Percentiles rank a stretch among this genome's conserved stretches.
Conservation (phyloP, 2,329 filamentous ascomycete genomes). For the Xylariaceae sp. region DNA sequence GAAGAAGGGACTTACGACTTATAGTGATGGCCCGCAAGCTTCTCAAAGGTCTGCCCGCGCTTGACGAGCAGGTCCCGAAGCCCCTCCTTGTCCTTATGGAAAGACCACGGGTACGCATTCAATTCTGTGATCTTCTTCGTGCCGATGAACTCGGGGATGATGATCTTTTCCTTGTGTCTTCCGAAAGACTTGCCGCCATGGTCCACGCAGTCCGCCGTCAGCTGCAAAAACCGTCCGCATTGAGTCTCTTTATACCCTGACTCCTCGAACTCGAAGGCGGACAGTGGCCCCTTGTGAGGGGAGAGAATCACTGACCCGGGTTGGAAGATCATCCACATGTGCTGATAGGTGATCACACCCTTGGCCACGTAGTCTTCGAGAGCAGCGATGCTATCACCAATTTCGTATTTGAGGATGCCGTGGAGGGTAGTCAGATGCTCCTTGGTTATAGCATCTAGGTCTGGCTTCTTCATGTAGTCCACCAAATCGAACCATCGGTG, state of each 20-base stretch:
- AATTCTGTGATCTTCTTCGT: slow-evolving; percentile 40
- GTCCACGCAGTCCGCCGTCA: slow-evolving; percentile 40
- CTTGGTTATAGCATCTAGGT: slow-evolving; percentile 31
- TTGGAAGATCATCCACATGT: slow-evolving; percentile 49
- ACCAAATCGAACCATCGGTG: slow-evolving; percentile 57
- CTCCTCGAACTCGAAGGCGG: slow-evolving; percentile 34
- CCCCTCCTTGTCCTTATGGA: slow-evolving; percentile 35
- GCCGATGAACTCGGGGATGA: slow-evolving; percentile 40
- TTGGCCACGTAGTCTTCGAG: slow-evolving; percentile 49
- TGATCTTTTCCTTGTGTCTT: slow-evolving; percentile 29
- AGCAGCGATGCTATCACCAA: slow-evolving; percentile 45
- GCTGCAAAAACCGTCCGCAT: slow-evolving; percentile 34
- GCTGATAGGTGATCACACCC: slow-evolving; percentile 47
- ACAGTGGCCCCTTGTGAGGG: slow-evolving; percentile 32
- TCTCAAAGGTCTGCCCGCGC: slow-evolving; percentile 42
- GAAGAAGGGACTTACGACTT: slow-evolving; percentile 22
- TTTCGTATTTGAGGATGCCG: slow-evolving; percentile 44
- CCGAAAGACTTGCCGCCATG: slow-evolving; percentile 46
- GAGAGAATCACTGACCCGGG: slow-evolving; percentile 39
- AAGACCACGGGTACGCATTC: slow-evolving; percentile 38
- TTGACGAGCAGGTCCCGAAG: slow-evolving; percentile 30
- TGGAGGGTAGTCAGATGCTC: slow-evolving; percentile 44
- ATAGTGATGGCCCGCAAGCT: slow-evolving; percentile 42
- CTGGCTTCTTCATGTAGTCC: slow-evolving; percentile 34
- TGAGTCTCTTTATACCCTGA: slow-evolving; percentile 34